Conservation (phyloP, 495 filamentous ascomycete species). For the Lophium mytilinum region DNA sequence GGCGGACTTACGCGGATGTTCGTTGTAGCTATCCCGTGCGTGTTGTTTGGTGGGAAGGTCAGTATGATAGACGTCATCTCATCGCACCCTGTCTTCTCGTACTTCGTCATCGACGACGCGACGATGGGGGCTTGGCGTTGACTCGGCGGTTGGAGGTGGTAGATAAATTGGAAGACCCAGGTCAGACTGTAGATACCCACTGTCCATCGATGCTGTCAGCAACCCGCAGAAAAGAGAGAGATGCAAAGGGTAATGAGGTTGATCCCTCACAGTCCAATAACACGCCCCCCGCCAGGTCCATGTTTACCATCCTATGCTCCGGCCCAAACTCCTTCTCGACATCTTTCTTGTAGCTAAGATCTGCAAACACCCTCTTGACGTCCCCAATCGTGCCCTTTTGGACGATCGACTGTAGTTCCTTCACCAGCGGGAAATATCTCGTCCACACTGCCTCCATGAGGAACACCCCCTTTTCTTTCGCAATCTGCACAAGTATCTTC, state of each 20-base stretch:
- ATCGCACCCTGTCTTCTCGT: slow-evolving; percentile 72
- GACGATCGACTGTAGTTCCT: slow-evolving; percentile 66
- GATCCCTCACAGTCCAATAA: slow-evolving; percentile 57
- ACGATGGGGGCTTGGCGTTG: slow-evolving; percentile 48
- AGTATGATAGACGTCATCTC: slow-evolving; percentile 73
- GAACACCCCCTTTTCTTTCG: slow-evolving; percentile 74
- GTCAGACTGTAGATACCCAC: slow-evolving; percentile 85
- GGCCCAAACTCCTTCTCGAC: slow-evolving; percentile 45
- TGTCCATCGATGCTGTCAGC: slow-evolving; percentile 18
- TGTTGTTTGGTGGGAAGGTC: slow-evolving; percentile 55
- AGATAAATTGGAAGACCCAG: slow-evolving; percentile 89
- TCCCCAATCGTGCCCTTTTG: slow-evolving; percentile 62
- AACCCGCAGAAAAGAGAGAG: not conserved
- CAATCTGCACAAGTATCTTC: slow-evolving; percentile 59
- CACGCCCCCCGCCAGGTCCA: slow-evolving; percentile 76
- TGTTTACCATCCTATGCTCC: slow-evolving; percentile 75
- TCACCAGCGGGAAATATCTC: slow-evolving; percentile 74
- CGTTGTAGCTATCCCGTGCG: slow-evolving; percentile 73
- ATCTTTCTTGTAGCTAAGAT: slow-evolving; percentile 49
- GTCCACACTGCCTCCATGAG: slow-evolving; percentile 98
- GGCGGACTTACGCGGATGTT: slow-evolving; percentile 47
- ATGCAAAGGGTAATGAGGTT: slow-evolving; percentile 3
- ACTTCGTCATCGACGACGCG: slow-evolving; percentile 61
- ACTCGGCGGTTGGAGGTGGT: slow-evolving; percentile 54
- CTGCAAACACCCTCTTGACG: slow-evolving; percentile 68